These are phyloP conservation scores for Isochrysis galbana DNA, from an alignment of 78 protist genomes.

Conservation along the genomic window DNA sequence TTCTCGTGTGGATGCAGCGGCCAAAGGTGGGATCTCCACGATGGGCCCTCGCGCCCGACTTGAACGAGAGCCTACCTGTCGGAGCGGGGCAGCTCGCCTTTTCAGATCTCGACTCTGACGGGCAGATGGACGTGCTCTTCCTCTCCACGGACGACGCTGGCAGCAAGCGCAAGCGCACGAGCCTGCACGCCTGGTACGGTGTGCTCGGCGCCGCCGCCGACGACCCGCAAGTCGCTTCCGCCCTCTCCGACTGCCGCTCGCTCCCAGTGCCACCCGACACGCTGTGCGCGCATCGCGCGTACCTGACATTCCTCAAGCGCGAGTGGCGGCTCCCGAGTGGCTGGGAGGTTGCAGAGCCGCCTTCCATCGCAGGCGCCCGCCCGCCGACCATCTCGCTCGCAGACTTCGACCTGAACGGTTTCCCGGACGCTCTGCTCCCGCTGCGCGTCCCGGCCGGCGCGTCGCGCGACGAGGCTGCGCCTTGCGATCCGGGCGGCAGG, in stretches of 20 bases:
- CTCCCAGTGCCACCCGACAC: background rate
- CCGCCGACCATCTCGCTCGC: background rate
- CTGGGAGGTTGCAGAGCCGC: background rate
- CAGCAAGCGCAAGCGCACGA: background rate
- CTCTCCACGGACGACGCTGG: background rate
- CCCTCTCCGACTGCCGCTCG: background rate
- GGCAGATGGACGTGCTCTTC: background rate
- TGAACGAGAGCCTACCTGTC: background rate
- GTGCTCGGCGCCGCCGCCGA: background rate
- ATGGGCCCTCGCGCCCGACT: background rate
- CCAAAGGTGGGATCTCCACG: background rate
- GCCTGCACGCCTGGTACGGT: background rate
- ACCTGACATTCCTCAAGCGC: background rate
- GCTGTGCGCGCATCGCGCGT: background rate
- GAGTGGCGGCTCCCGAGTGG: background rate
- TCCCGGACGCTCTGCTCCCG: background rate
- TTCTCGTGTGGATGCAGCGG: background rate
- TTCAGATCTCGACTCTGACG: background rate
- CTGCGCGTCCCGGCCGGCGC: background rate
- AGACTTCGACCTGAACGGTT: background rate
- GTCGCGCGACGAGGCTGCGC: background rate
- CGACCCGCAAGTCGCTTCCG: background rate
- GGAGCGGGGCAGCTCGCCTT: background rate
- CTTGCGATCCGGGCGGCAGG: background rate
- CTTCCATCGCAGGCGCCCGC: background rate